These are phyloP conservation scores for Wallacemonas sp. DNA, from an alignment of 208 protist genomes.

Conservation along the genomic window DNA sequence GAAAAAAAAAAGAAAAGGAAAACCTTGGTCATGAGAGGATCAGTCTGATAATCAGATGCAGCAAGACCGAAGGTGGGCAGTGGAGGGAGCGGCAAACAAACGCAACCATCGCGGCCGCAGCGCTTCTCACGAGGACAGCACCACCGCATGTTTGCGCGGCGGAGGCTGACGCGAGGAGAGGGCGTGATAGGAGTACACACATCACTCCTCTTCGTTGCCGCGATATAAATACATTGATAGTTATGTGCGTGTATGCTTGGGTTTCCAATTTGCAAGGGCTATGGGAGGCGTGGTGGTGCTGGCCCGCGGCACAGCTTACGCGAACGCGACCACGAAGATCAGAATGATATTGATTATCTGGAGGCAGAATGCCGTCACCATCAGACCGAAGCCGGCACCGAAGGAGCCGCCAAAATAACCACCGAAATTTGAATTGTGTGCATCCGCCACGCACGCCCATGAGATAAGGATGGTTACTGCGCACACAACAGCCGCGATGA, in stretches of 20 bases:
- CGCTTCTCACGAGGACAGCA: too few relatives aligned
- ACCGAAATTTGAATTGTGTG: slow-evolving; percentile 14
- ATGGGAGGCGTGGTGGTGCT: too few relatives aligned
- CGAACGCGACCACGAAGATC: slow-evolving; percentile 12
- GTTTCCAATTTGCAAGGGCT: too few relatives aligned
- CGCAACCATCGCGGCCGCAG: too few relatives aligned
- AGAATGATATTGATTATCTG: slow-evolving; percentile 30
- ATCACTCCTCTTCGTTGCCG: too few relatives aligned
- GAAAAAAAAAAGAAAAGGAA: slow-evolving; percentile 1
- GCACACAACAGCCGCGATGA: background rate
- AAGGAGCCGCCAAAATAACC: slow-evolving; percentile 13
- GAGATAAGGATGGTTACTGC: background rate
- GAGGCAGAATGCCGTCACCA: slow-evolving; percentile 38
- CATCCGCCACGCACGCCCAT: background rate
- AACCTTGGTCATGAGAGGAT: background rate
- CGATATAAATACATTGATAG: too few relatives aligned
- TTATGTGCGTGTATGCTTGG: too few relatives aligned
- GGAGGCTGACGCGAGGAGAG: too few relatives aligned
- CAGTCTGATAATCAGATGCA: slow-evolving; percentile 4
- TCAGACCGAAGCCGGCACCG: slow-evolving; percentile 45
- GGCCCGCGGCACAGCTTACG: too few relatives aligned
- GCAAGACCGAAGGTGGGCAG: background rate
- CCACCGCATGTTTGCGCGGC: too few relatives aligned
- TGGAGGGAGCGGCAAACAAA: background rate
- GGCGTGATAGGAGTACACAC: too few relatives aligned